Evolutionary conservation across 805 yeast genomes (phyloP).

Genomic region (Candida succiphila): DNA sequence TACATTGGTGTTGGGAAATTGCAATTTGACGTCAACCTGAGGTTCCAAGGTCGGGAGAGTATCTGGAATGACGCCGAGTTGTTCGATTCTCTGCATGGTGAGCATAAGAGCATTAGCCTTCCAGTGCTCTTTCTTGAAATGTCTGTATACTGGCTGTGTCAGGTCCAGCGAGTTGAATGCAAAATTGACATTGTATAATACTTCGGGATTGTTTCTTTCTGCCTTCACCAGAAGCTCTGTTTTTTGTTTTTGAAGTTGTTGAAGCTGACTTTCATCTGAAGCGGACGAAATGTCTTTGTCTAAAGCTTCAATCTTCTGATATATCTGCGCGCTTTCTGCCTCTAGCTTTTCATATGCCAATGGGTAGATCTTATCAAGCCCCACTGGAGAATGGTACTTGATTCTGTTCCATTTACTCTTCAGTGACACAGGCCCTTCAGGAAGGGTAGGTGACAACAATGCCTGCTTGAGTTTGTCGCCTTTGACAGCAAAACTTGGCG

Average conservation of each 20-base stretch:
- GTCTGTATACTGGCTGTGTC: conserved; percentile 71
- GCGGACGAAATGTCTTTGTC: conserved; percentile 17
- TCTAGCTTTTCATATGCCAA: conserved; percentile 50
- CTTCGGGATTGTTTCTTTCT: conserved; percentile 78
- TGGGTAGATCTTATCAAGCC: conserved; percentile 64
- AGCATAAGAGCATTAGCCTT: conserved; percentile 58
- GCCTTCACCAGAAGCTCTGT: conserved; percentile 41
- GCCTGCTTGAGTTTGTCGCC: conserved; percentile 17
- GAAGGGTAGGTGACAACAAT: conserved; percentile 21
- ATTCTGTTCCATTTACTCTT: conserved; percentile 30
- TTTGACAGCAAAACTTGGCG: conserved; percentile 20
- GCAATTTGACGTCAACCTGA: conserved; percentile 59
- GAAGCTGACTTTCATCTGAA: conserved; percentile 8
- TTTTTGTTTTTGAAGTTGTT: conserved; percentile 10
- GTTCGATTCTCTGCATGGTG: conserved; percentile 87
- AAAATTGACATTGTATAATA: conserved; percentile 52
- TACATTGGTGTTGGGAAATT: conserved; percentile 63
- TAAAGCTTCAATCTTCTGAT: conserved; percentile 28
- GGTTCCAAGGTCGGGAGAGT: conserved; percentile 87
- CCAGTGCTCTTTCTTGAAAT: conserved; percentile 64
- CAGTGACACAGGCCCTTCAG: conserved; percentile 45
- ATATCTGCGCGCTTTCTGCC: conserved; percentile 32
- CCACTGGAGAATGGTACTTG: conserved; percentile 59
- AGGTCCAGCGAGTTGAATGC: conserved; percentile 46
- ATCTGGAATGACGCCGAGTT: conserved; percentile 80